Evolutionary conservation across 306 rosid genomes (phyloP).

Genomic region (Ormosia emarginata): DNA sequence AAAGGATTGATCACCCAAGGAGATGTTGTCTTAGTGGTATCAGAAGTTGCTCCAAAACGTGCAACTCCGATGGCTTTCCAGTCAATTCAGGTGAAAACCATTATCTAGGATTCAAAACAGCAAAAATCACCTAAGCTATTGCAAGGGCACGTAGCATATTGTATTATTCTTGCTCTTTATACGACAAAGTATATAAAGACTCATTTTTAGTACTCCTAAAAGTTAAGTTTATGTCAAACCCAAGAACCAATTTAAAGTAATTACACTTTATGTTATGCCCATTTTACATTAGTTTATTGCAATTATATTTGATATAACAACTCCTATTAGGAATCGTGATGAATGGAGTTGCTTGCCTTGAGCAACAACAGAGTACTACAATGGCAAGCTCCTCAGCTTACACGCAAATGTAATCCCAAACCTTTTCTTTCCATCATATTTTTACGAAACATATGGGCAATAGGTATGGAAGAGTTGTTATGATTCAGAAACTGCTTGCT

Average conservation of each 20-base stretch:
- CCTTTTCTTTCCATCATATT: not conserved
- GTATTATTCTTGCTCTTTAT: not conserved
- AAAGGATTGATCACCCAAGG: conserved; percentile 59
- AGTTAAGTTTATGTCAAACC: not conserved
- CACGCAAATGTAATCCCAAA: conserved; percentile 23
- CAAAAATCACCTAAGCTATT: conserved; percentile 14
- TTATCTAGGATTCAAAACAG: conserved; percentile 49
- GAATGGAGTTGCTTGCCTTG: conserved; percentile 20
- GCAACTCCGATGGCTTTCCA: conserved; percentile 56
- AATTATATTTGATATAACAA: not conserved
- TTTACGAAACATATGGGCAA: not conserved
- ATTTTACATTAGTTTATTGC: not conserved
- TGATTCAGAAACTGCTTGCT: not conserved
- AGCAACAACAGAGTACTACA: not conserved
- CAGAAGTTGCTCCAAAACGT: conserved; percentile 59
- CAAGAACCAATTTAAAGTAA: not conserved
- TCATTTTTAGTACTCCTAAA: not conserved
- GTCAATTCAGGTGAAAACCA: conserved; percentile 78
- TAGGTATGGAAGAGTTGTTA: not conserved
- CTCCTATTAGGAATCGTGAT: not conserved
- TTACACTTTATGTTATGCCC: not conserved
- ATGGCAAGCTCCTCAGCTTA: conserved; percentile 18
- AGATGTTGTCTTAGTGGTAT: conserved; percentile 68
- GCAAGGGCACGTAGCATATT: not conserved
- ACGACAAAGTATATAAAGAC: not conserved